Percentiles rank a stretch among this genome's conserved stretches.
Evolutionary conservation across 805 yeast genomes (phyloP).

Genomic region (Zygosaccharomyces bisporus): DNA sequence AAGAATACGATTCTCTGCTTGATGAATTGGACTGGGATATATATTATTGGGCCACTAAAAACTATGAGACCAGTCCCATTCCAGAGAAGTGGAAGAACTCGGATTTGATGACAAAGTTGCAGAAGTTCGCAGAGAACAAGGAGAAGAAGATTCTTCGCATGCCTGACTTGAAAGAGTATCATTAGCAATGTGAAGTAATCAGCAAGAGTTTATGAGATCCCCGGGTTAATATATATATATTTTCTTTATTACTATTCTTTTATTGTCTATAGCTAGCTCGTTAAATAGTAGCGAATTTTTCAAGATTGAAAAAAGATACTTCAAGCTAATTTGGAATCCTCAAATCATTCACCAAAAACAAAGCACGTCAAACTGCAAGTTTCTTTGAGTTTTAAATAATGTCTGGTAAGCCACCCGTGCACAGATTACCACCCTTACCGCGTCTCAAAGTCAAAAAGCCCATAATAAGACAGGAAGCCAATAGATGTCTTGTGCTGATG

Average conservation of each 20-base stretch:
- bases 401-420: conserved; percentile 40
- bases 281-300: not conserved
- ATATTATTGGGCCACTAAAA: conserved; percentile 93
- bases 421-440: conserved; percentile 66
- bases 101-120: conserved; percentile 58
- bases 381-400: conserved; percentile 6
- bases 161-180: conserved; percentile 58
- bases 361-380: not conserved
- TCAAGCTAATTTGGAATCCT: not conserved
- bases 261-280: not conserved
- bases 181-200: conserved; percentile 1
- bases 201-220: not conserved
- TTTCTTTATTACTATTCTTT: not conserved
- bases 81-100: conserved; percentile 83
- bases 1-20: conserved; percentile 78
- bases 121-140: conserved; percentile 69
- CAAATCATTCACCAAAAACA: not conserved
- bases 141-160: conserved; percentile 74
- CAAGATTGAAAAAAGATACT: not conserved
- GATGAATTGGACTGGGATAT: conserved; percentile 99
- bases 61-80: conserved; percentile 74
- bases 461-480: conserved; percentile 51
- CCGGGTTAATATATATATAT: not conserved
- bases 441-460: conserved; percentile 68
- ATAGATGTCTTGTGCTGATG: conserved; percentile 77